A percentile compares a stretch with the other conserved stretches of the same genome.
phyloP scores from a whole-genome alignment of 192 early-diverging fungal species.

The Rhizoclosmatium sp. region DNA sequence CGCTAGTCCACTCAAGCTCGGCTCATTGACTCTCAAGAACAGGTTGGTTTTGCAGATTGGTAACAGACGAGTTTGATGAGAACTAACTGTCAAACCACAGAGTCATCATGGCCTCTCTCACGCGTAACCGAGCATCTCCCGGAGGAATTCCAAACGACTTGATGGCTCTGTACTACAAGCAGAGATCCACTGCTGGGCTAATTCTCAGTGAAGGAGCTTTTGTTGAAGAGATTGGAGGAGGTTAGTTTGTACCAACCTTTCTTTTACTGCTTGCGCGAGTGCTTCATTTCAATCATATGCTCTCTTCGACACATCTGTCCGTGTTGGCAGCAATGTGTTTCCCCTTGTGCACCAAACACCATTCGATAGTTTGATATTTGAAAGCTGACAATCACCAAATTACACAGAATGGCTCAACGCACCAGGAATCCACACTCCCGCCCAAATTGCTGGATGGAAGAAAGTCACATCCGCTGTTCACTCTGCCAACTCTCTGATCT shows the following conservation, averaged over 20 bases:
- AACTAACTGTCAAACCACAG: background rate
- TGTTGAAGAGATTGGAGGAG: slow-evolving; percentile 30
- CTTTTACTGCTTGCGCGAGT: background rate
- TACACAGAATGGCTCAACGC: slow-evolving; percentile 39
- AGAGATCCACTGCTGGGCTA: slow-evolving; percentile 35
- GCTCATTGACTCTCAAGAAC: slow-evolving; percentile 40
- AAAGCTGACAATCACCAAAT: background rate
- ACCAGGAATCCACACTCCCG: slow-evolving; percentile 52
- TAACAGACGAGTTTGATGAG: background rate
- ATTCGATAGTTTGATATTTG: too few relatives aligned
- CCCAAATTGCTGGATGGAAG: slow-evolving; percentile 56
- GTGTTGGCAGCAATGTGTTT: too few relatives aligned
- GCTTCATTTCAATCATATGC: background rate
- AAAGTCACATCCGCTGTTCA: slow-evolving; percentile 55
- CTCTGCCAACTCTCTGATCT: slow-evolving; percentile 48
- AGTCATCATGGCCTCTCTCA: slow-evolving; percentile 35
- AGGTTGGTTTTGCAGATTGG: background rate
- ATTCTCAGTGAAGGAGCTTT: slow-evolving; percentile 26
- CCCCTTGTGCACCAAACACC: too few relatives aligned
- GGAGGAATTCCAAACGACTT: slow-evolving; percentile 17
- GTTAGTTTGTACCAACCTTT: background rate
- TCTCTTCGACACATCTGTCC: too few relatives aligned
- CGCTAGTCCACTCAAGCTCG: slow-evolving; percentile 27
- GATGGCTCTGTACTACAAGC: slow-evolving; percentile 32
- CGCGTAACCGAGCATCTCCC: slow-evolving; percentile 31